Evolutionary conservation across 176 grass and related monocot species (phyloP), one percentile per base, ranked within the genome.

Genomic region (Avena eriantha): DNA sequence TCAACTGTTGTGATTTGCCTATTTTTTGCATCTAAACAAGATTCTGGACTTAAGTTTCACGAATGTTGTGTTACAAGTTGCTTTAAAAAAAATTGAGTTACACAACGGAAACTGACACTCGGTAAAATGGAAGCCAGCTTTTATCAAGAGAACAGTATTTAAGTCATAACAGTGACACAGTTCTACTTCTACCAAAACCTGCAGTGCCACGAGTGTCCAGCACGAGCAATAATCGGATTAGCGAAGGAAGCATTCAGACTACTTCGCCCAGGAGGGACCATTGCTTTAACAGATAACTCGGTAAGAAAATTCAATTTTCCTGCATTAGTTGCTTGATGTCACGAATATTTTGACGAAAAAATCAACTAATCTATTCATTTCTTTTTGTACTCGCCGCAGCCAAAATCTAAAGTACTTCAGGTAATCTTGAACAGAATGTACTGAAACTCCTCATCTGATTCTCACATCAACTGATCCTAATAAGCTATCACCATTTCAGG

Each of bases 391-490:
- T 66, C 1, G 14, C 33, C 59, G 22, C 85, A 97, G 95, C 93
- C 93, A 23, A 95, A 93, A 82, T 97, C 95, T 1, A 97, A 97
- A 92, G 91, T 95, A 2, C 91, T 95, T 77, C 93, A 97, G 90
- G 95, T 95, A 81, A 82, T 43, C 82, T 69, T 59, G 56, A 48
- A 56, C 55, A 59, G 24, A 31, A 76, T 34, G 7, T 5, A 61
- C 43, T 36, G 15, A 80, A 51, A 31, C 34, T 54, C 45, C 18
- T 50, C 26, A 21, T 35, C 29, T 31, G 59, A 4, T 33, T 33
- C 41, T 26, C 17, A 82, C 31, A 3, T 9, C 41, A n/a, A 22
- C 9, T 14, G 7, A 76, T 76, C 31, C 73, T 43, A 56, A 80
- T 8, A 56, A 66, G 0, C 45, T 22, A 3, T 63, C 21, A 81